These are phyloP conservation scores for Lathyrus aphaca DNA, from an alignment of 306 rosid genomes.

Conservation along the genomic window DNA sequence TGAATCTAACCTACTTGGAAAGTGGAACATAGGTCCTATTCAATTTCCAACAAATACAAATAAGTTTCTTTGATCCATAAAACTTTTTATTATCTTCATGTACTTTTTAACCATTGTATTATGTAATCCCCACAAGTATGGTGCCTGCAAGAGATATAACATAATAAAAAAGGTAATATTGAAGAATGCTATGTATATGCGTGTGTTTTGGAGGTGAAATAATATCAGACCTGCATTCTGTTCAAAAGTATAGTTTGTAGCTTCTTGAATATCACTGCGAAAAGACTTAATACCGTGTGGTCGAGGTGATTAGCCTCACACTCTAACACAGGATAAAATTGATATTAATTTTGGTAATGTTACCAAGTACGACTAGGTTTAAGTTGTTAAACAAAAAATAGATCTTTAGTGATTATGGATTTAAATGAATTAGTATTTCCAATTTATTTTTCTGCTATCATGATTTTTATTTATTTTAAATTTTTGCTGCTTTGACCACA, in stretches of 20 bases:
- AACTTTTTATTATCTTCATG: slow-evolving; percentile 8
- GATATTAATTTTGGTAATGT: neutral
- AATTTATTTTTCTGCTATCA: slow-evolving; percentile 9
- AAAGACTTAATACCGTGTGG: neutral
- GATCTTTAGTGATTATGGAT: slow-evolving; percentile 5
- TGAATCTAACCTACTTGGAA: neutral
- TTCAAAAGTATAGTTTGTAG: neutral
- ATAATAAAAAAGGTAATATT: neutral
- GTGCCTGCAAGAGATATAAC: slow-evolving; percentile 2
- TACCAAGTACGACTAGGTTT: neutral
- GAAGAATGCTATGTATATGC: neutral
- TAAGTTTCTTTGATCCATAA: neutral
- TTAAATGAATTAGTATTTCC: slow-evolving; percentile 29
- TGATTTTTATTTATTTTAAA: neutral
- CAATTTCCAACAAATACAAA: slow-evolving; percentile 4
- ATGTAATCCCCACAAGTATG: neutral
- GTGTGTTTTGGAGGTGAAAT: neutral
- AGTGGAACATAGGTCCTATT: neutral
- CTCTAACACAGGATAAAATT: neutral
- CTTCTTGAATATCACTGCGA: neutral
- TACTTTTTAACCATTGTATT: slow-evolving; percentile 6
- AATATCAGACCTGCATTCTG: neutral
- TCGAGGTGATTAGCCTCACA: neutral
- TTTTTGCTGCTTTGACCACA: slow-evolving; percentile 27
- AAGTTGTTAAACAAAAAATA: slow-evolving; percentile 2